A percentile compares a stretch with the other conserved stretches of the same genome.
phyloP scores from a whole-genome alignment of 2,329 filamentous ascomycete species.

The Ceratocystis diversiconidia region DNA sequence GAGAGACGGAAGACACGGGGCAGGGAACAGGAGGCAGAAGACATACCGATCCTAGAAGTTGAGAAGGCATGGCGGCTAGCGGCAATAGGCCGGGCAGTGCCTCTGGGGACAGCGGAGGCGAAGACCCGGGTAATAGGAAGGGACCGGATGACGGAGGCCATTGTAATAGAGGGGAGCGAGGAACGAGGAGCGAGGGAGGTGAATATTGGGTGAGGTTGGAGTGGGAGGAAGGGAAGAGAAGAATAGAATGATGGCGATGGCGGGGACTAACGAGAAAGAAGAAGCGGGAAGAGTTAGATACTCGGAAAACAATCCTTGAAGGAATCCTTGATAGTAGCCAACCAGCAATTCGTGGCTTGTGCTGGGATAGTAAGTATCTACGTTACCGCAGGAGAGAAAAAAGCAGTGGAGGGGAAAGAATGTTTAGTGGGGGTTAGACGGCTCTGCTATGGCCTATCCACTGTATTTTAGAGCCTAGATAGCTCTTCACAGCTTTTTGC shows the following conservation, averaged over 20 bases:
- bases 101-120: conserved; percentile 27
- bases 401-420: neutral
- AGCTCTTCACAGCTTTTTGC: too few species aligned
- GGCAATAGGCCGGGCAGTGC: conserved; percentile 29
- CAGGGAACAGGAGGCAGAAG: neutral
- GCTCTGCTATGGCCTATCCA: too few species aligned
- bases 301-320: conserved; percentile 12
- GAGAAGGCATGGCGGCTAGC: conserved; percentile 31
- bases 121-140: conserved; percentile 34
- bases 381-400: neutral
- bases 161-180: conserved; percentile 24
- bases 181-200: neutral
- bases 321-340: neutral
- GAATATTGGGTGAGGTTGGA: neutral
- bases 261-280: neutral
- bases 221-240: neutral
- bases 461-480: too few species aligned
- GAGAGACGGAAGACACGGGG: conserved; percentile 6
- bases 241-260: neutral
- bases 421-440: too few species aligned
- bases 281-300: conserved; percentile 9
- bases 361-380: neutral
- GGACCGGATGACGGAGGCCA: conserved; percentile 49
- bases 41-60: conserved; percentile 28
- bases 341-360: neutral